phyloP scores from a whole-genome alignment of 2,329 filamentous ascomycete species.

The Penicillium sp. region DNA sequence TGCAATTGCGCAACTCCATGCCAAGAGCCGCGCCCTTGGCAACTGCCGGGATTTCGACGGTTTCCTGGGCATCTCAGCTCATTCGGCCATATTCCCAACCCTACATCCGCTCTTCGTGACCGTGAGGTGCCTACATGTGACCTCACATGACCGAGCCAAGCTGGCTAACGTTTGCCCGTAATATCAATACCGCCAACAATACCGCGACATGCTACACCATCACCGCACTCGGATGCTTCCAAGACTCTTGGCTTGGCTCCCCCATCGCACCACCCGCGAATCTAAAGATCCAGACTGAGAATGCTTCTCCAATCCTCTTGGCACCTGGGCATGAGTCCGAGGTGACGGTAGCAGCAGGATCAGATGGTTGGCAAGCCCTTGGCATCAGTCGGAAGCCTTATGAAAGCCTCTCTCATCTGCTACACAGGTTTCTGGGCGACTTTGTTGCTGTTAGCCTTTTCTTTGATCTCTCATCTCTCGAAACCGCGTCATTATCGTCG shows the following conservation, averaged over 20 bases:
- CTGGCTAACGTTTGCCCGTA: background rate
- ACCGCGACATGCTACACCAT: background rate
- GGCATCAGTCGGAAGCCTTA: background rate
- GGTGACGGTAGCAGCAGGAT: background rate
- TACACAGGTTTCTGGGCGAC: background rate
- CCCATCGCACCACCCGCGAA: background rate
- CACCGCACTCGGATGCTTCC: background rate
- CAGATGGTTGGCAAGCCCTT: background rate
- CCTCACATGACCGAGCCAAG: background rate
- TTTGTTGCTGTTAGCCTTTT: background rate
- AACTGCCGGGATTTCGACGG: background rate
- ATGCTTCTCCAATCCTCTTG: constrained; percentile 1
- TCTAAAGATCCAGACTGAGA: background rate
- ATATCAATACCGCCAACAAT: background rate
- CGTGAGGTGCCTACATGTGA: background rate
- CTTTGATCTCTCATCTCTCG: background rate
- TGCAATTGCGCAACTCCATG: background rate
- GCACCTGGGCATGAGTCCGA: constrained; percentile 12
- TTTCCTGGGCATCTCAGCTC: background rate
- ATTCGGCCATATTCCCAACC: background rate
- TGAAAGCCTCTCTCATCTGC: background rate
- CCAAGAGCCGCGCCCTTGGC: constrained; percentile 3
- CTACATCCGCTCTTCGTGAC: background rate
- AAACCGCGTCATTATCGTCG: background rate
- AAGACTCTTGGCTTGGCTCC: constrained; percentile 10